Evolutionary conservation across 306 rosid genomes (phyloP).

Genomic region (Canavalia gladiata): DNA sequence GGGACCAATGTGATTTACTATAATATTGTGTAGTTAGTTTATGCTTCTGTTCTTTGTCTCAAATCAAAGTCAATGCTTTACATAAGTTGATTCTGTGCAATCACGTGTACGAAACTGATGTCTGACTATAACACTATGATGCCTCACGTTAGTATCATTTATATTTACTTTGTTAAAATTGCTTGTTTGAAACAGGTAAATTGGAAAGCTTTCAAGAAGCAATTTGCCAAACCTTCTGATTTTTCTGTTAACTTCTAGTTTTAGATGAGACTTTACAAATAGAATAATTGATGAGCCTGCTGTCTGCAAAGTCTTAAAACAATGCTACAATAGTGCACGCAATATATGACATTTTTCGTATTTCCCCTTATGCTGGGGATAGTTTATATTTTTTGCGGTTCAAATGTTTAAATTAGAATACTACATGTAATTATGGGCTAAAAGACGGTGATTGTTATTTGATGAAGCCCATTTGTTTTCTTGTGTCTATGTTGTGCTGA

Average conservation of each 20-base stretch:
- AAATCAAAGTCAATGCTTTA: conserved; percentile 34
- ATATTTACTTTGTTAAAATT: neutral
- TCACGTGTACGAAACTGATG: conserved; percentile 18
- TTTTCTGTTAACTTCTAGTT: conserved; percentile 5
- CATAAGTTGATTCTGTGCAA: conserved; percentile 27
- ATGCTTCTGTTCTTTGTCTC: conserved; percentile 28
- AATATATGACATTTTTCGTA: conserved; percentile 11
- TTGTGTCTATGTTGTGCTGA: neutral
- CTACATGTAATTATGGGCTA: conserved; percentile 35
- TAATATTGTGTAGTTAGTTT: neutral
- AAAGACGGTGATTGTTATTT: conserved; percentile 6
- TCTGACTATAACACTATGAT: conserved; percentile 3
- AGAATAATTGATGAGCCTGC: neutral
- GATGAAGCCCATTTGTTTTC: conserved; percentile 41
- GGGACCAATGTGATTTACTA: conserved; percentile 1
- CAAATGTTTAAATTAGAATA: conserved; percentile 10
- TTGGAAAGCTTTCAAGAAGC: neutral
- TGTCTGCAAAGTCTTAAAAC: neutral
- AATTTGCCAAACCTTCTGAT: conserved; percentile 5
- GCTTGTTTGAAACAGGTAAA: conserved; percentile 4
- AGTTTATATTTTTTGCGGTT: neutral
- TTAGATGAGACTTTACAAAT: conserved; percentile 10
- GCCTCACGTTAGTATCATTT: neutral
- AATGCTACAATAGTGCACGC: neutral
- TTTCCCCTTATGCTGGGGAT: neutral